These are phyloP conservation scores for Blastocrithidia nonstop DNA, from an alignment of 208 protist genomes.

Conservation along the genomic window DNA sequence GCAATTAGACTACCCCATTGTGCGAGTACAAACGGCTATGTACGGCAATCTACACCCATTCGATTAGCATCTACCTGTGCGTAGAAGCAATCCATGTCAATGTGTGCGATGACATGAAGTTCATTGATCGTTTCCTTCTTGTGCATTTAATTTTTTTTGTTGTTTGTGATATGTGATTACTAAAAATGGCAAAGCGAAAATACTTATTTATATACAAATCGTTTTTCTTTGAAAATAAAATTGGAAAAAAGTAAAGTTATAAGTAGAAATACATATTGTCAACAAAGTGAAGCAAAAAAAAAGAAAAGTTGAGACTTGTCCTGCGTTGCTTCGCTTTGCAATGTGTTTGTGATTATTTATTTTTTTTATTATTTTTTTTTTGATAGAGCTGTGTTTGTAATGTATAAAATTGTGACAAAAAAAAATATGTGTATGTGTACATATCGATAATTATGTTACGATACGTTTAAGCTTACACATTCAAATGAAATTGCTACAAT, in stretches of 20 bases:
- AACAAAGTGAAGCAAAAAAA: background rate
- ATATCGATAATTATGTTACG: background rate
- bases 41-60: slow-evolving; percentile 57
- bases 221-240: slow-evolving; percentile 7
- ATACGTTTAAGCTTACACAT: background rate
- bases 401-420: slow-evolving; percentile 2
- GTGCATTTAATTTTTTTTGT: too few species aligned
- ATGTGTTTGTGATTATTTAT: background rate
- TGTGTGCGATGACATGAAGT: slow-evolving; percentile 71
- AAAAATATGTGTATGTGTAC: background rate
- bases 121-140: slow-evolving; percentile 3
- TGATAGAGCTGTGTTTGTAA: background rate
- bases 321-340: background rate
- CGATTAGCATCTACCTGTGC: slow-evolving; percentile 79
- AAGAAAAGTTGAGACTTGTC: background rate
- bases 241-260: slow-evolving; percentile 6
- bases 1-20: slow-evolving; percentile 78
- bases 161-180: too few species aligned
- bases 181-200: slow-evolving; percentile 8
- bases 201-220: too few species aligned
- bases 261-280: slow-evolving; percentile 1
- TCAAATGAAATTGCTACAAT: background rate
- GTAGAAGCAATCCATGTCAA: slow-evolving; percentile 91
- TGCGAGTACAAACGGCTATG: slow-evolving; percentile 33
- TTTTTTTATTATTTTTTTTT: background rate